Base-by-base conservation (phyloP, 129 eudicot genomes). In the Tagetes patula region DNA sequence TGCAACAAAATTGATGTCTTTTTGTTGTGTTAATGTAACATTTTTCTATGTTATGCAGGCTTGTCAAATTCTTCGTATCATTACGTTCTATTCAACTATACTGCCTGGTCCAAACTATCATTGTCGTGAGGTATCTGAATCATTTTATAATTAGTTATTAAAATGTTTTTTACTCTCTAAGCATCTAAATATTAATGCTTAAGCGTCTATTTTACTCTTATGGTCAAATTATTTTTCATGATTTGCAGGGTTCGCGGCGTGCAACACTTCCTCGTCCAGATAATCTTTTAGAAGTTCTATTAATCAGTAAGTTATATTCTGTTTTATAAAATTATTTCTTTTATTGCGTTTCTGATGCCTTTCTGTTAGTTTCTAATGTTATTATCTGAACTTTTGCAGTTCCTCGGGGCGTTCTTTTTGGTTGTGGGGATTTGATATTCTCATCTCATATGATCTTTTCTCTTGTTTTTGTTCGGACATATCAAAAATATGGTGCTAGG, bases 61-160 rank as follows among this genome's bases (percentile, higher is more conserved):
- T 71, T 87, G 88, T 71, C 98, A 92, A 47, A 52, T 85, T 78
- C 96, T 92, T 67, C 86, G 98, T 46, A 79, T 92, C 63, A 78
- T 92, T 38, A 89, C 98, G 32, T 92, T 92, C 60, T 92, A 92
- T 67, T 92, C 98, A 12, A 92, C 98, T 66, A 87, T 87, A 75
- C 95, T 92, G 43, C 98, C 98, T 39, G 95, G 98, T 82, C 98
- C 98, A 62, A 89, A 92, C 70, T 89, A 92, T 75, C 98, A 92
- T 40, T 92, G 98, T 52, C 87, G 98, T 3, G 98, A 92, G 98
- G 98, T 89, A 82, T 37, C 0, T 42, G 34, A 4, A 3, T 67
- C 5, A 8, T 53, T 52, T 9, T 61, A 5, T 11, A 0, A 64
- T 49, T 47, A 11, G 3, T 46, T 38, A 38, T 48, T 27, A 8